Evolutionary conservation across 2,329 filamentous ascomycete species (phyloP), one percentile per base, ranked within the genome.

Genomic region (Claviceps sp.): DNA sequence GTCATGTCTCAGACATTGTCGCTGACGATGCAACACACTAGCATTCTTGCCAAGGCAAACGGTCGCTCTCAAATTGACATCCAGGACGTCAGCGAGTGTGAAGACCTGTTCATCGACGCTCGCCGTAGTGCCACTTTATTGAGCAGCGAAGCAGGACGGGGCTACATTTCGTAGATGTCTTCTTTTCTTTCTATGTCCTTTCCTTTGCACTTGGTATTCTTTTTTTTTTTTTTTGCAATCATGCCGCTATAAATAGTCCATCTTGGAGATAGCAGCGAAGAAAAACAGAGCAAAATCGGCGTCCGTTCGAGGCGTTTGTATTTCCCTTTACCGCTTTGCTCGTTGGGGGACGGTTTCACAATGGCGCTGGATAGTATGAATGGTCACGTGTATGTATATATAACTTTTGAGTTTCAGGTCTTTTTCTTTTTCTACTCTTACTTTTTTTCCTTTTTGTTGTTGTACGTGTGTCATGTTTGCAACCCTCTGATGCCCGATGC

Each of bases 11-110:
- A 68, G 61, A 65, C 63, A 62, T 55, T 57, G 54, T 57, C 57
- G 58, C 65, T 67, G 57, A 66, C 63, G 55, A 60, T 59, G 54
- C 58, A 53, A 62, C 60, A 22, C 65, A 58, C 63, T 57, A 84
- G 87, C 68, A 95, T 97, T 68, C 78, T 97, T 62, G 89, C 91
- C 54, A 85, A 87, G 65, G 87, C 93, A 63, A 87, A 85, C 65
- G 86, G 86, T 54, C 82, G 83, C 62, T 78, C 75, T 56, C 83
- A 87, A 64, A 89, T 91, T 62, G 85, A 89, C 62, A 72, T 87
- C 52, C 77, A 81, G 62, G 87, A 91, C 67, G 81, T 93, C 57
- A 78, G 78, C 16, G 87, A 93, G 70, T 90, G 86, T 65, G 85
- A 90, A 66, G 85, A 89, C 62, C 72, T 93, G 49, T 91, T 93